phyloP scores from a whole-genome alignment of 1,284 basidiomycete species.

The Heterobasidion annosum region DNA sequence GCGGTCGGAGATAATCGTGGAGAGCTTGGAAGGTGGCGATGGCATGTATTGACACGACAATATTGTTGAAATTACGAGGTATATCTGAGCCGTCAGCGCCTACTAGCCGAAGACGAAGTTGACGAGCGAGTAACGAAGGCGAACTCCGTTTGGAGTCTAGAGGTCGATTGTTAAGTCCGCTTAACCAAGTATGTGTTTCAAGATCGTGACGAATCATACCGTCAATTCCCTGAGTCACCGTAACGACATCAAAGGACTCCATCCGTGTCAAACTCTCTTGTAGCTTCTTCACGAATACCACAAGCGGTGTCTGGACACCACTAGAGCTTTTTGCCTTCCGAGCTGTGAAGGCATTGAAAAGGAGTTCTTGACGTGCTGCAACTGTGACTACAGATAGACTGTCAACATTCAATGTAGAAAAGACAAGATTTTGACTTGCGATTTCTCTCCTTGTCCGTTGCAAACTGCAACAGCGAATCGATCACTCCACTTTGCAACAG shows the following conservation, averaged over 20 bases:
- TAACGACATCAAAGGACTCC: conserved; percentile 91
- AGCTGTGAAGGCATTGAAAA: conserved; percentile 67
- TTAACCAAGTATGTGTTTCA: not conserved
- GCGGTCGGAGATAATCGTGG: conserved; percentile 88
- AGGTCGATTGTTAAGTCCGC: not conserved
- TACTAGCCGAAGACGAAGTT: conserved; percentile 80
- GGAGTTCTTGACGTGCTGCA: conserved; percentile 56
- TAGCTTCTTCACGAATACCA: conserved; percentile 85
- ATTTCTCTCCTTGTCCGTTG: conserved; percentile 55
- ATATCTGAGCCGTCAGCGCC: conserved; percentile 83
- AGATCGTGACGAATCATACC: conserved; percentile 34
- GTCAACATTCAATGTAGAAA: not conserved
- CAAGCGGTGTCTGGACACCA: conserved; percentile 53
- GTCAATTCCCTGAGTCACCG: conserved; percentile 70
- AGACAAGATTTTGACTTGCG: conserved; percentile 28
- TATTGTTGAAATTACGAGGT: conserved; percentile 77
- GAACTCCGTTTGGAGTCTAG: conserved; percentile 81
- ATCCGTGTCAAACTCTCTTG: conserved; percentile 90
- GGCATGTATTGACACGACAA: conserved; percentile 92
- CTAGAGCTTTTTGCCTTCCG: conserved; percentile 36
- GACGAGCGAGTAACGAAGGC: conserved; percentile 79
- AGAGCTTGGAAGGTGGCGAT: conserved; percentile 95
- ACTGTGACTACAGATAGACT: conserved; percentile 36
- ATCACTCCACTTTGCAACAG: conserved; percentile 90
- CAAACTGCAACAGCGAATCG: conserved; percentile 78